Base-by-base conservation (phyloP, 257 asterid species). In the Agastache rugosa region DNA sequence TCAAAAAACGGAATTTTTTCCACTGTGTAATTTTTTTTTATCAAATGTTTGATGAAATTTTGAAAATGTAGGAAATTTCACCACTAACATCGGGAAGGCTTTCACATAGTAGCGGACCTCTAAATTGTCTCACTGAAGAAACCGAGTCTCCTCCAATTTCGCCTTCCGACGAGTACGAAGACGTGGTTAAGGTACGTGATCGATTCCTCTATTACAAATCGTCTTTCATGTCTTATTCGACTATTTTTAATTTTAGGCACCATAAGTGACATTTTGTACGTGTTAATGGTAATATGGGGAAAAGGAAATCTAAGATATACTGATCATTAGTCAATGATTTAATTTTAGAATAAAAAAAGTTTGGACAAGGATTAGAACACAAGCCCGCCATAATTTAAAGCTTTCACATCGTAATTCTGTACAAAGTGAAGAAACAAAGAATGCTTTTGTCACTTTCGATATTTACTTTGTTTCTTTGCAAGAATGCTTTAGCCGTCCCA, bases 21-120 rank as follows among this genome's bases (percentile, higher is more conserved):
- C 29, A 1, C 29, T 10, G 11, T 42, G 5, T 11, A 20, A 4
- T 2, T 42, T 14, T 35, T 10, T 6, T 17, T 11, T n/a, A 41
- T 29, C 0, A 48, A 48, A 61, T 39, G 22, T 47, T 25, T 42
- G 39, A 63, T n/a, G 59, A 19, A 16, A 48, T 6, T 48, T 1
- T 69, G 67, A 16, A 78, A 55, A 66, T 77, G 84, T 77, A 95
- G 96, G 98, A 92, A 74, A 88, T 95, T 69, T 95, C 99, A 25
- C 99, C 99, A 6, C 74, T 95, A 62, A 95, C 99, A 14, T 95
- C 99, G 2, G 99, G 99, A 17, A 91, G 99, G 86, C 85, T 95
- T 16, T 95, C 99, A 0, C 98, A 95, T n/a, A 91, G 99, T 35
- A 95, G 99, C 67, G 99, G 97, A 27, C 96, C 98, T 6, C 75